Conservation (phyloP, 306 rosid genomes). For the Glycine soja region DNA sequence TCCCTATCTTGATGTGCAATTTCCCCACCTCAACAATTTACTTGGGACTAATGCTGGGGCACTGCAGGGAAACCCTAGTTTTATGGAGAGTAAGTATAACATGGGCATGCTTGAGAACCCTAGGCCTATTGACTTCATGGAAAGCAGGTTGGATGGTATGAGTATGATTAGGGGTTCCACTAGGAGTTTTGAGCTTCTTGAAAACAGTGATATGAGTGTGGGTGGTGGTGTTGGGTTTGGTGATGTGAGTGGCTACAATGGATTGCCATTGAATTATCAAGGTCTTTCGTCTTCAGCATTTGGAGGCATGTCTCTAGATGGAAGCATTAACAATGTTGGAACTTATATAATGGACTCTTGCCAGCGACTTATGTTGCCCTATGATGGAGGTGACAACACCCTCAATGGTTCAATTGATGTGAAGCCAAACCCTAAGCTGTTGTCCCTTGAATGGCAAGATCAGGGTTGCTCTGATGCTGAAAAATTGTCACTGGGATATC, state of each 20-base stretch:
- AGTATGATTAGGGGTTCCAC: constrained; percentile 48
- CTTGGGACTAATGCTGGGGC: constrained; percentile 51
- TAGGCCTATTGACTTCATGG: constrained; percentile 84
- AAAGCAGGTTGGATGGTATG: constrained; percentile 54
- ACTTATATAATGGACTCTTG: constrained; percentile 66
- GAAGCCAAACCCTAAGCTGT: constrained; percentile 80
- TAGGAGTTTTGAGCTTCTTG: constrained; percentile 67
- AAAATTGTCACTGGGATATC: constrained; percentile 72
- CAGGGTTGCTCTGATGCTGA: constrained; percentile 76
- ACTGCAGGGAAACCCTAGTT: constrained; percentile 60
- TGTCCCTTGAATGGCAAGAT: constrained; percentile 96
- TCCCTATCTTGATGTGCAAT: constrained; percentile 72
- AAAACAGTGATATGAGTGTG: constrained; percentile 57
- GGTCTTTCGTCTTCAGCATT: constrained; percentile 59
- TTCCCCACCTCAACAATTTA: constrained; percentile 65
- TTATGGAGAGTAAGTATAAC: constrained; percentile 45
- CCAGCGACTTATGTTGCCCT: constrained; percentile 79
- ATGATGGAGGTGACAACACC: constrained; percentile 53
- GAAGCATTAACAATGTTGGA: constrained; percentile 45
- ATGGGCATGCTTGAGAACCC: constrained; percentile 57
- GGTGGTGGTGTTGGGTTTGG: constrained; percentile 44
- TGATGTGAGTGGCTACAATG: constrained; percentile 41
- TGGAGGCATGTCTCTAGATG: constrained; percentile 70
- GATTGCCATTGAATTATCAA: constrained; percentile 59
- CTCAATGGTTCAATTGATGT: constrained; percentile 64